Evolutionary conservation across 2,329 filamentous ascomycete species (phyloP).

Genomic region (Leptographium lundbergii): DNA sequence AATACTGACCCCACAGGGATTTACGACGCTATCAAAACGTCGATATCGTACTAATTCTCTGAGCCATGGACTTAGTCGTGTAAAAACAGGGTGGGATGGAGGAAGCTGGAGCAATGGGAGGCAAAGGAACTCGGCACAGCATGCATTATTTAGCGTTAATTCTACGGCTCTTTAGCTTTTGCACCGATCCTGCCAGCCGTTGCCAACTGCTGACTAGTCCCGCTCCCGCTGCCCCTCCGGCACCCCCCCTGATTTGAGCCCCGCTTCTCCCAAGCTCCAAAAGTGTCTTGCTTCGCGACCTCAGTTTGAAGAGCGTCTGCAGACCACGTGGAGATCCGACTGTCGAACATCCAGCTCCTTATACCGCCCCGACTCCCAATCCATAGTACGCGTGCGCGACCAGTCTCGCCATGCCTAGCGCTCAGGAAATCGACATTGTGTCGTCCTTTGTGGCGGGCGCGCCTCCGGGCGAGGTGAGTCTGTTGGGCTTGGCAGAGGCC

Average conservation of each 20-base stretch:
- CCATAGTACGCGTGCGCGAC: no score
- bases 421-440: constrained; percentile 40
- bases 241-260: constrained; percentile 2
- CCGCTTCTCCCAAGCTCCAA: background rate
- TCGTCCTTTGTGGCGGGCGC: constrained; percentile 88
- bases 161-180: background rate
- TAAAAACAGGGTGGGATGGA: background rate
- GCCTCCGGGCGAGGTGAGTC: constrained; percentile 83
- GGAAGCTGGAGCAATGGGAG: background rate
- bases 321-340: no score
- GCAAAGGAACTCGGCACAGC: background rate
- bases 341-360: no score
- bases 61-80: background rate
- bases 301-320: background rate
- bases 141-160: background rate
- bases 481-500: background rate
- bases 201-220: background rate
- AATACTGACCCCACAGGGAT: constrained; percentile 35
- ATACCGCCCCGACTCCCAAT: background rate
- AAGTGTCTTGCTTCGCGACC: background rate
- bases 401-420: constrained; percentile 20
- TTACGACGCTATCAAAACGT: constrained; percentile 57
- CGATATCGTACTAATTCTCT: constrained; percentile 43
- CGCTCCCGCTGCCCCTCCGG: background rate
- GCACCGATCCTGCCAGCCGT: background rate